phyloP scores from a whole-genome alignment of 2,329 filamentous ascomycete genomes.

The Penicillium sp. region DNA sequence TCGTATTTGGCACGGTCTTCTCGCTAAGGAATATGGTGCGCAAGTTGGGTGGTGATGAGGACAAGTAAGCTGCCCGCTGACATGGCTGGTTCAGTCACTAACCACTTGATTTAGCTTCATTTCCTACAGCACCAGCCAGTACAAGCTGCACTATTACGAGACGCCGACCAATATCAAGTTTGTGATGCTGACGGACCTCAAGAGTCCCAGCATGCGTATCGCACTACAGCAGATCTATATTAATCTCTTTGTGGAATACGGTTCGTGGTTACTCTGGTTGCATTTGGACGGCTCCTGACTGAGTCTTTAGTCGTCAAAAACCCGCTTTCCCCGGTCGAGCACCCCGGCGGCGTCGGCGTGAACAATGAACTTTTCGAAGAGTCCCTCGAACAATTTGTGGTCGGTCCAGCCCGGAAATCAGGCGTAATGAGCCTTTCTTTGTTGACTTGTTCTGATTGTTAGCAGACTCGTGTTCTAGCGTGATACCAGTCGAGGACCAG shows the following conservation, averaged over 20 bases:
- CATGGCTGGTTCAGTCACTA: background rate
- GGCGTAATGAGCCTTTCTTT: constrained; percentile 2
- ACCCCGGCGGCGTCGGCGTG: constrained; percentile 58
- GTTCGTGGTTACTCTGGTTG: constrained; percentile 41
- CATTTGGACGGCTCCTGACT: constrained; percentile 6
- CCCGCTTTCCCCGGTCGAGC: constrained; percentile 58
- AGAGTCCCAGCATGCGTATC: constrained; percentile 82
- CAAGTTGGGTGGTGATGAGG: constrained; percentile 88
- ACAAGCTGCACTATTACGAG: constrained; percentile 99
- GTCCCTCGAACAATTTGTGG: constrained; percentile 51
- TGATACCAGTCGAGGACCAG: constrained; percentile 12
- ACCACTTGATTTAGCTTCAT: constrained; percentile 63
- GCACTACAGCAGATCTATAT: constrained; percentile 98
- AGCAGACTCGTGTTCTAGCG: constrained; percentile 32
- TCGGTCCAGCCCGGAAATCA: constrained; percentile 26
- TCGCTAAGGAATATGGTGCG: constrained; percentile 94
- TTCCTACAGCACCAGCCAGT: constrained; percentile 85
- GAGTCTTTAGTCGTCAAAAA: constrained; percentile 55
- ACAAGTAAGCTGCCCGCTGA: constrained; percentile 49
- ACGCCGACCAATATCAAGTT: constrained; percentile 94
- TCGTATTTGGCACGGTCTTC: constrained; percentile 96
- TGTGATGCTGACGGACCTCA: constrained; percentile 91
- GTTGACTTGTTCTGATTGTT: constrained; percentile 21
- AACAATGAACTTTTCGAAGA: constrained; percentile 63
- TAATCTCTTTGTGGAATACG: constrained; percentile 94